phyloP scores from a whole-genome alignment of 768 basidiomycete genomes.

The Tulasnella sp. region DNA sequence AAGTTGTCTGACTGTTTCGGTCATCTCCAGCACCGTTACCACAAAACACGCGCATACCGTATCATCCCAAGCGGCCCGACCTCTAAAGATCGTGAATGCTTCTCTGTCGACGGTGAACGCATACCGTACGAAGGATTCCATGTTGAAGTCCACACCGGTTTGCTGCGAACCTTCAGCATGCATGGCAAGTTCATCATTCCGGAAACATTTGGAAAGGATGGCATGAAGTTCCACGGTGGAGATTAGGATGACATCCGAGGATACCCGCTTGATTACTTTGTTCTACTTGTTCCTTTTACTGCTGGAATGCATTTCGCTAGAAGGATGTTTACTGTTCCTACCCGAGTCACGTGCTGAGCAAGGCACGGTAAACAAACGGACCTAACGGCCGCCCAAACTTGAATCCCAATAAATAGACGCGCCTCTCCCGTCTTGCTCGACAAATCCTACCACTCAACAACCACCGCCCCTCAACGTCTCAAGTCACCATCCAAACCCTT shows the following conservation, averaged over 20 bases:
- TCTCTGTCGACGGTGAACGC: constrained; percentile 79
- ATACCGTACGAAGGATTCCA: constrained; percentile 75
- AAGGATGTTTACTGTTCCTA: not conserved
- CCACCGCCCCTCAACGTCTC: not conserved
- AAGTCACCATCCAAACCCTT: too few species aligned
- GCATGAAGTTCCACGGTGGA: constrained; percentile 3
- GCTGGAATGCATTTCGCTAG: not conserved
- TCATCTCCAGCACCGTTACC: constrained; percentile 61
- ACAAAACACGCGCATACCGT: constrained; percentile 74
- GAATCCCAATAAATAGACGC: constrained; percentile 11
- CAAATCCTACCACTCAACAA: not conserved
- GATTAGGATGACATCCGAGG: not conserved
- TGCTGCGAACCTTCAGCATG: constrained; percentile 47
- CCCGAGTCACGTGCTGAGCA: not conserved
- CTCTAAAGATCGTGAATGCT: constrained; percentile 49
- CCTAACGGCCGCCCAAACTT: not conserved
- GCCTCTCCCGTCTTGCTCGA: not conserved
- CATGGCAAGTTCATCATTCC: constrained; percentile 31
- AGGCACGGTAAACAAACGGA: constrained; percentile 3
- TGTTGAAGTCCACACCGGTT: constrained; percentile 71
- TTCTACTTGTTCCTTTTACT: not conserved
- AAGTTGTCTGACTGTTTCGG: constrained; percentile 23
- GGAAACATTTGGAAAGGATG: constrained; percentile 24
- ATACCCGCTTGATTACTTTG: not conserved
- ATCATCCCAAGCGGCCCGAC: constrained; percentile 57